Conservation (phyloP, 345 rosid genomes). For the Theobroma cacao region DNA sequence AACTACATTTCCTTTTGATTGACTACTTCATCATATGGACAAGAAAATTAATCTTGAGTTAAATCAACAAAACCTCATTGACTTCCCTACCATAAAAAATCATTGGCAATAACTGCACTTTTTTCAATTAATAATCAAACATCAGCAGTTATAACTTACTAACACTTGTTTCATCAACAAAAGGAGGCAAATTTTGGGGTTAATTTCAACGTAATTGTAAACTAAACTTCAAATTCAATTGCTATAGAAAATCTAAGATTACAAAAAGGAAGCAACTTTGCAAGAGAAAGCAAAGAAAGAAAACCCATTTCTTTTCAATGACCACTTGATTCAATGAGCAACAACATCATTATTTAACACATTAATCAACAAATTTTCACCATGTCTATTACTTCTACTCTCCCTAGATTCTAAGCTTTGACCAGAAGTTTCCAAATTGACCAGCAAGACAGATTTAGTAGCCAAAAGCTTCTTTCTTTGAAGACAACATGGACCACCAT, state of each 20-base stretch:
- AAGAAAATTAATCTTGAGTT: neutral
- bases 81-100: neutral
- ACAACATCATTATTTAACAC: slow-evolving; percentile 35
- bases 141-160: neutral
- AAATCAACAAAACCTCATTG: neutral
- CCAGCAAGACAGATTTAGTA: slow-evolving; percentile 36
- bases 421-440: slow-evolving; percentile 24
- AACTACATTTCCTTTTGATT: neutral
- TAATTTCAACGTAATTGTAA: neutral
- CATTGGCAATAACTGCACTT: neutral
- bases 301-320: neutral
- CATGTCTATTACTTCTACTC: slow-evolving; percentile 9
- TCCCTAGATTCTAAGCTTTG: slow-evolving; percentile 22
- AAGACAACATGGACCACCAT: slow-evolving; percentile 35
- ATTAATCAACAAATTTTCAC: slow-evolving; percentile 23
- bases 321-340: slow-evolving; percentile 42
- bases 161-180: neutral
- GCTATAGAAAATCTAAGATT: neutral
- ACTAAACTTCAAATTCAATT: neutral
- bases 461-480: slow-evolving; percentile 54
- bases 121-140: neutral
- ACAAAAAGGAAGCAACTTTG: neutral
- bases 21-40: neutral
- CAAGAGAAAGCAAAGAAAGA: neutral
- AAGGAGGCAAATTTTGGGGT: neutral